Evolutionary conservation across 352 stramenopile species (phyloP).

Genomic region (Globisporangium irregulare): DNA sequence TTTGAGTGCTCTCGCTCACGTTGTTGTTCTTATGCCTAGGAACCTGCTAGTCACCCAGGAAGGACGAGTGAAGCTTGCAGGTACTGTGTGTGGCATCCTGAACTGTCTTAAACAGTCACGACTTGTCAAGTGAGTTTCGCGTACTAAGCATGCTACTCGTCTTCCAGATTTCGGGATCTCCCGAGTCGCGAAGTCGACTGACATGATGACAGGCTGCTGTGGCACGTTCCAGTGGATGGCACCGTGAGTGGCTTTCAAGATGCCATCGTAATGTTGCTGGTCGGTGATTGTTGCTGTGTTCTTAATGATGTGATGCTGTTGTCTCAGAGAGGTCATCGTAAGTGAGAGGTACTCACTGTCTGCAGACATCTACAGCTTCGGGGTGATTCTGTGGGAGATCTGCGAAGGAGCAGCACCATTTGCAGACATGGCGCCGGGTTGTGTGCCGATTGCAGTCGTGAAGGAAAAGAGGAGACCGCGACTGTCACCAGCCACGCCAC

Average conservation of each 20-base stretch:
- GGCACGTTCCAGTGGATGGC: conserved; percentile 86
- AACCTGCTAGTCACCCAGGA: conserved; percentile 74
- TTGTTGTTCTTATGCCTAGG: conserved; percentile 21
- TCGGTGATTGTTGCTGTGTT: background rate
- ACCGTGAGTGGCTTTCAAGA: conserved; percentile 40
- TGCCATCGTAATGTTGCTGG: background rate
- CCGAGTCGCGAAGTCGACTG: conserved; percentile 41
- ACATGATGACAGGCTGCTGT: conserved; percentile 72
- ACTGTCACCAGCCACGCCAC: conserved; percentile 57
- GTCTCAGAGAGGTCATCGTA: conserved; percentile 60
- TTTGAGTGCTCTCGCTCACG: background rate
- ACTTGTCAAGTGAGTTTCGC: background rate
- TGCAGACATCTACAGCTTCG: conserved; percentile 81
- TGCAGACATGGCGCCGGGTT: conserved; percentile 42
- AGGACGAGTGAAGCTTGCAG: conserved; percentile 69
- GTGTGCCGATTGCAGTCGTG: conserved; percentile 64
- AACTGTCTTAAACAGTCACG: background rate
- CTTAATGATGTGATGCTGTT: background rate
- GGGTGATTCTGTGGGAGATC: conserved; percentile 80
- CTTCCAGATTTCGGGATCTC: conserved; percentile 73
- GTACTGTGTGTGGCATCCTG: conserved; percentile 17
- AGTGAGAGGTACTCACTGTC: conserved; percentile 64
- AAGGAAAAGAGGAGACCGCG: conserved; percentile 57
- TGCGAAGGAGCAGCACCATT: conserved; percentile 65
- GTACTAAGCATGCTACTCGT: background rate